Evolutionary conservation across 169 alveolate species (phyloP), one percentile per base, ranked within the genome.

Genomic region (Besnoitia besnoiti): DNA sequence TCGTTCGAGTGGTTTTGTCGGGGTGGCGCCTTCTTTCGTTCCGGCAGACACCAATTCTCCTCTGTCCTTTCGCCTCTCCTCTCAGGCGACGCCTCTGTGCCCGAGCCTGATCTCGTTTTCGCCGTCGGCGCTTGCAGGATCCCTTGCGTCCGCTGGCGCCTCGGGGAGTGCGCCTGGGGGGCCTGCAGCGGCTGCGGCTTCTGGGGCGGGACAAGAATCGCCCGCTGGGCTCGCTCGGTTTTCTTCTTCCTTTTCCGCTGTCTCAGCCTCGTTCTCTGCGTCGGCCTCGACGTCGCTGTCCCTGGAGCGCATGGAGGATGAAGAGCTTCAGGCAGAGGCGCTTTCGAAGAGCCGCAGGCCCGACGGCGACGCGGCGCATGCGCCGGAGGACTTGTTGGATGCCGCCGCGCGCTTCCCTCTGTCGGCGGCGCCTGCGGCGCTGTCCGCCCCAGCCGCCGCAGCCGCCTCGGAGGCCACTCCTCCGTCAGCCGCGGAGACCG

Each of bases 271-370:
- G n/a, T 35, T 73, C 44, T 73, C 82, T 30, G 27, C 44, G 16
- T 62, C 79, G 33, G 44, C 46, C 44, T 73, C n/a, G 10, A 16
- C 82, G 12, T 73, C 82, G 7, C 44, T 73, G 46, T 8, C 39
- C 7, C 24, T 8, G 46, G 82, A 73, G 82, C 47, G n/a, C 10
- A 7, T 35, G 46, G 46, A 73, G 82, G 39, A 73, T 12, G 82
- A 73, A 73, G 82, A 73, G 82, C 47, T 73, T 8, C 47, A 73
- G 82, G 46, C 39, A 0, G 82, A n/a, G 82, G 82, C 82, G 12
- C 67, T 55, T 5, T 55, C 67, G 30, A 55, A 55, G 67, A 55
- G 30, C 24, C 67, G 67, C 12, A 5, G 27, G 67, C 33, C 33
- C 12, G 67, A 55, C 67, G 67, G 30, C n/a, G n/a, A 55, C 3